Conservation (phyloP, 371 early-diverging fungal genomes). For the Nosema granulosis region DNA sequence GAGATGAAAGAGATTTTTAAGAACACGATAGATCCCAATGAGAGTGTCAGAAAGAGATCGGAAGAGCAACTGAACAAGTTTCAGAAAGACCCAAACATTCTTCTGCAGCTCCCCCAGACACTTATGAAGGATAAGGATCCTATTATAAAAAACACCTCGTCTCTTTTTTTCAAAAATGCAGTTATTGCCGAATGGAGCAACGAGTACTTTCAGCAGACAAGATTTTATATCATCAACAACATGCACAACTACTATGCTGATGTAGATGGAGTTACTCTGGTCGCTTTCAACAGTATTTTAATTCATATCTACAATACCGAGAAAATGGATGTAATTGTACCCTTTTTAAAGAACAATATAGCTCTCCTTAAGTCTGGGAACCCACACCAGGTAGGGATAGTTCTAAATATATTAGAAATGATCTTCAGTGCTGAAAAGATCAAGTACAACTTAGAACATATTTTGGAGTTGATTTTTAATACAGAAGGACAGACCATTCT, state of each 20-base stretch:
- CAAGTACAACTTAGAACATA: constrained; percentile 53
- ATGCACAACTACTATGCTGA: constrained; percentile 32
- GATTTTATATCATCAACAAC: constrained; percentile 19
- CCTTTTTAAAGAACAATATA: constrained; percentile 15
- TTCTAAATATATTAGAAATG: constrained; percentile 16
- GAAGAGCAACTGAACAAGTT: constrained; percentile 39
- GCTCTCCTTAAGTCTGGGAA: constrained; percentile 10
- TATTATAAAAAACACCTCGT: constrained; percentile 32
- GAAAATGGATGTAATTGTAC: constrained; percentile 5
- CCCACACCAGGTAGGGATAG: constrained; percentile 5
- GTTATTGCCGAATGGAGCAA: constrained; percentile 38
- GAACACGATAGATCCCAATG: constrained; percentile 50
- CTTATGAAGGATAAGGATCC: constrained; percentile 57
- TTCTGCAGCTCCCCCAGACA: constrained; percentile 37
- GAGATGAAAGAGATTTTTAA: constrained; percentile 50
- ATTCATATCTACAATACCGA: constrained; percentile 44
- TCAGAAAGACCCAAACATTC: constrained; percentile 45
- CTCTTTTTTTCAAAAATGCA: constrained; percentile 59
- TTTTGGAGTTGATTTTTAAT: constrained; percentile 45
- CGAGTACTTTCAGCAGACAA: constrained; percentile 10
- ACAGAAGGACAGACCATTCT: constrained; percentile 45
- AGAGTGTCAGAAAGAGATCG: constrained; percentile 46
- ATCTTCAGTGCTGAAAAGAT: constrained; percentile 48
- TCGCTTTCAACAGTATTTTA: constrained; percentile 44
- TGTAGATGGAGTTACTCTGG: constrained; percentile 29